phyloP scores from a whole-genome alignment of 139 green algal species.

The Nannochloris sp. region DNA sequence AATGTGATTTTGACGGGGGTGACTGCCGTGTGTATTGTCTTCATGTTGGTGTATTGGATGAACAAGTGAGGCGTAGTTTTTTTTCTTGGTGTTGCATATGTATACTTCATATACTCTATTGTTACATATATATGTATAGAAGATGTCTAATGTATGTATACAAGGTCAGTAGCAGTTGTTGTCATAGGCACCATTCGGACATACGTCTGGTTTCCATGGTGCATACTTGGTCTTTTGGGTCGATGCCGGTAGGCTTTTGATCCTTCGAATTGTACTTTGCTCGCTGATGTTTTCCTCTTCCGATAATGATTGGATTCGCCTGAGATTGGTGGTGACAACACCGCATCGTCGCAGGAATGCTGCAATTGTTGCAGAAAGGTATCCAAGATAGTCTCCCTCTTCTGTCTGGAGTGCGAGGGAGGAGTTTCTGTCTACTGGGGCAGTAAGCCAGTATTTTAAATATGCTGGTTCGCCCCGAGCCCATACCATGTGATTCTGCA shows the following conservation, averaged over 20 bases:
- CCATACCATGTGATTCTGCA: conserved; percentile 35
- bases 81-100: too few species aligned
- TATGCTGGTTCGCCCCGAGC: conserved; percentile 24
- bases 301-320: background rate
- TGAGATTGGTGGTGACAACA: background rate
- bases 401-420: conserved; percentile 17
- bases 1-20: conserved; percentile 80
- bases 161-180: background rate
- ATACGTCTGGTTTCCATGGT: conserved; percentile 1
- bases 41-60: conserved; percentile 81
- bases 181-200: background rate
- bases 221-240: background rate
- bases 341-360: conserved; percentile 6
- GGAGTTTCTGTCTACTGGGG: conserved; percentile 13
- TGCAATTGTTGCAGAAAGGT: background rate
- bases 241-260: background rate
- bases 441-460: conserved; percentile 24
- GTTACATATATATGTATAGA: too few species aligned
- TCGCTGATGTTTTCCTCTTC: background rate
- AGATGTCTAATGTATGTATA: too few species aligned
- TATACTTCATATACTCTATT: too few species aligned
- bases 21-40: conserved; percentile 67
- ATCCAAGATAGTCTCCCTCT: conserved; percentile 9
- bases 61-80: conserved; percentile 30
- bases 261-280: background rate